phyloP scores from a whole-genome alignment of 2,329 filamentous ascomycete species.

The Venturia pyrina region DNA sequence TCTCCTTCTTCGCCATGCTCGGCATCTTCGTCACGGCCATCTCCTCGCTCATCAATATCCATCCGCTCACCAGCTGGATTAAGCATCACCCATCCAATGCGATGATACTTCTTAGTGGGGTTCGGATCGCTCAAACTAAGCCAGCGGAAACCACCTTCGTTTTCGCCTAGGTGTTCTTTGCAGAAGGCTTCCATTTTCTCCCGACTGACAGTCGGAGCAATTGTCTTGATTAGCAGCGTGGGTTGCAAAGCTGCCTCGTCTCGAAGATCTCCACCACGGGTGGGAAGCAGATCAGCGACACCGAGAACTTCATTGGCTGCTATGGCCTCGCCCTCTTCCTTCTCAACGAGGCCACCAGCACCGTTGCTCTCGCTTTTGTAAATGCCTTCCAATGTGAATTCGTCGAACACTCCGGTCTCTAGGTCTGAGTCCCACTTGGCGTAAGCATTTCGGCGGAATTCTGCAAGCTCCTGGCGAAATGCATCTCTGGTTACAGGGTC shows the following conservation, averaged over 20 bases:
- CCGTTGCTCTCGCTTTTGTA: slow-evolving; percentile 90
- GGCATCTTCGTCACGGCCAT: slow-evolving; percentile 60
- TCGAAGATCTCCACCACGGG: slow-evolving; percentile 71
- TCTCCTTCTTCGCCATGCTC: slow-evolving; percentile 54
- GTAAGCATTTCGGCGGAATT: slow-evolving; percentile 70
- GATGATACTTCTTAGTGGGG: slow-evolving; percentile 90
- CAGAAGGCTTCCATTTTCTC: slow-evolving; percentile 90
- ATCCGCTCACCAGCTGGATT: slow-evolving; percentile 59
- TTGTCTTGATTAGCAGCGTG: slow-evolving; percentile 93
- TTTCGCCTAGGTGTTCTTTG: slow-evolving; percentile 85
- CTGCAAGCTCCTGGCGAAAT: slow-evolving; percentile 65
- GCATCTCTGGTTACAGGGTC: slow-evolving; percentile 69
- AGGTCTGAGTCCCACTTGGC: slow-evolving; percentile 84
- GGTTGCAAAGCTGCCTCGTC: slow-evolving; percentile 85
- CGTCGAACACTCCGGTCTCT: slow-evolving; percentile 77
- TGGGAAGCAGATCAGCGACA: slow-evolving; percentile 81
- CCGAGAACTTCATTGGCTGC: slow-evolving; percentile 87
- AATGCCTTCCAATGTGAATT: slow-evolving; percentile 87
- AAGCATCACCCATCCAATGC: slow-evolving; percentile 97
- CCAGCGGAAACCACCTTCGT: slow-evolving; percentile 88
- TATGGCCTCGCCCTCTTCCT: slow-evolving; percentile 89
- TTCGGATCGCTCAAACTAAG: slow-evolving; percentile 94
- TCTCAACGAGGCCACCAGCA: slow-evolving; percentile 74
- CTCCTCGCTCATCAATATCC: slow-evolving; percentile 55
- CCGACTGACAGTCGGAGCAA: slow-evolving; percentile 90